These are phyloP conservation scores for Carex littledalei DNA, from an alignment of 176 grass and related monocot species.

Conservation along the genomic window DNA sequence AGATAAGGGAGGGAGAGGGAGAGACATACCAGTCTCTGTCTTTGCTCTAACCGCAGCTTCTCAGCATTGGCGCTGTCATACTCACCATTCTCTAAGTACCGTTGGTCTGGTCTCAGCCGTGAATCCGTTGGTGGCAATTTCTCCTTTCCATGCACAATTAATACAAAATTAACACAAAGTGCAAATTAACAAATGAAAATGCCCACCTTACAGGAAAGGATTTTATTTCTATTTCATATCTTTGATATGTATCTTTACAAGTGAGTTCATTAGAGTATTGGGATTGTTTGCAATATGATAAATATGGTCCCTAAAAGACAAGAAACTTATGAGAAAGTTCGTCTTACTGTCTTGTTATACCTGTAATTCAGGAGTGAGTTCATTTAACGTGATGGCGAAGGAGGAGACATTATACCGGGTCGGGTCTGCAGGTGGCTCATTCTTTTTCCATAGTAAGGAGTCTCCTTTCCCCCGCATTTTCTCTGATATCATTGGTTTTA, in stretches of 20 bases:
- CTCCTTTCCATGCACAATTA: conserved; percentile 40
- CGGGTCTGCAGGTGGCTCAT: conserved; percentile 61
- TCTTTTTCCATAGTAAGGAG: conserved; percentile 79
- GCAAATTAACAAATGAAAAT: background rate
- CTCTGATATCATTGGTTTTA: conserved; percentile 39
- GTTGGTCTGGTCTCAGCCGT: conserved; percentile 84
- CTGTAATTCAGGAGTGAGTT: conserved; percentile 69
- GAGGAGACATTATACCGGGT: conserved; percentile 89
- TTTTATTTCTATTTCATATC: background rate
- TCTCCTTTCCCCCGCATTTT: conserved; percentile 36
- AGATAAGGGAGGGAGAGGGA: background rate
- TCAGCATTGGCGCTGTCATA: conserved; percentile 83
- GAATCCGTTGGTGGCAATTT: conserved; percentile 96
- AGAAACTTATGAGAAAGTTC: background rate
- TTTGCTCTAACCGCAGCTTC: conserved; percentile 70
- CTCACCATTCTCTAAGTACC: conserved; percentile 83
- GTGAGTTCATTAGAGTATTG: background rate
- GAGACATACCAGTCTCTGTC: conserved; percentile 68
- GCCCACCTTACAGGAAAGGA: background rate
- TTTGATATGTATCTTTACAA: background rate
- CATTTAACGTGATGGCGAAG: conserved; percentile 84
- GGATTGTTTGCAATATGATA: background rate
- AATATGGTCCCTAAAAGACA: background rate
- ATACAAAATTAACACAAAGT: background rate
- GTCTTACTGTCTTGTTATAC: conserved; percentile 33